Base-by-base conservation (phyloP, 495 filamentous ascomycete genomes). In the Aspergillus nanangensis region DNA sequence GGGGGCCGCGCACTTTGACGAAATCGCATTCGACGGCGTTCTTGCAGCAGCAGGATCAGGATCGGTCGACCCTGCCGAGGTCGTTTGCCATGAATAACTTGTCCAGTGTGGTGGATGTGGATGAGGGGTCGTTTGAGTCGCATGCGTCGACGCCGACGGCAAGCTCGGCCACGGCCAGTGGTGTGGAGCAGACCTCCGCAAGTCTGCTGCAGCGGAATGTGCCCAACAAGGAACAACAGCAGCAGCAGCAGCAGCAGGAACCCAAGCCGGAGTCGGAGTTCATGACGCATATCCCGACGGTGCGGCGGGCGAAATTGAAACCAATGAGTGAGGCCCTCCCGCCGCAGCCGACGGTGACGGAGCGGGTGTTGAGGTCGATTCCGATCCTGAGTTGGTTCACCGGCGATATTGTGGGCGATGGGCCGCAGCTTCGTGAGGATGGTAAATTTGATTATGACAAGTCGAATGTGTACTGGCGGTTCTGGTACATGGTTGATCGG, bases 371-470 rank as follows among this genome's bases (percentile, higher is more conserved):
- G 24, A 72, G 71, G 29, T 75, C 77, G 20, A 78, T 88, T 25
- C 82, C 84, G 1, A 66, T 86, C 38, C 56, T 86, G 41, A 76
- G 71, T 45, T 86, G 83, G 78, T 84, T 90, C 51, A 83, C 78
- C 4, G 80, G 84, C 21, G 86, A 88, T 48, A 80, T 93, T 45
- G 91, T 94, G 44, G 90, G 89, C 3, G 82, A 82, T 50, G 78
- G 82, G 41, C 81, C 91, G 17, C 86, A 87, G 31, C 75, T 87
- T 33, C 81, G 72, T 25, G 88, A 90, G n/a, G 70, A 81, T 38
- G 89, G 88, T n/a, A 77, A 79, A 2, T 90, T 94, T 48, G 89
- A 95, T 53, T 84, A 78, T 65, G 76, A 74, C 29, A 78, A 72
- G 48, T 89, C 89, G 3, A 87, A 81, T 47, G 59, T 83, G 33